phyloP scores from a whole-genome alignment of 2,329 filamentous ascomycete species.

The Phyllosticta citrichinensis region DNA sequence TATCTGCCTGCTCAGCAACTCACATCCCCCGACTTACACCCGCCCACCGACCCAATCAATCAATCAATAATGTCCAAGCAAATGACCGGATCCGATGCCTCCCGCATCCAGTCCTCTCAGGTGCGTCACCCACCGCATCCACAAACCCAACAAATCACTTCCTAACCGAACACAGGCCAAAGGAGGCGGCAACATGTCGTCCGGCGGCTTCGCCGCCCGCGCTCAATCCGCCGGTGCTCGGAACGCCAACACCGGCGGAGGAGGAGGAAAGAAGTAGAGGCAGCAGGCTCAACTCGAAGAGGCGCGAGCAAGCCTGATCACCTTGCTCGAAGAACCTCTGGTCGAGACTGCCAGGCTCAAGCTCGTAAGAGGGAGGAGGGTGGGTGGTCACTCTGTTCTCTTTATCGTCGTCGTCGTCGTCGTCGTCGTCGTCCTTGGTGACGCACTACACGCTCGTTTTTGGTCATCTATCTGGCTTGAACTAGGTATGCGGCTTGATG shows the following conservation, averaged over 20 bases:
- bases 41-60: background rate
- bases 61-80: background rate
- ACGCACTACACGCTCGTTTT: no score
- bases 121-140: background rate
- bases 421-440: no score
- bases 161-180: background rate
- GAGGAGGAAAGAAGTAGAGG: no score
- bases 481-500: no score
- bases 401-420: no score
- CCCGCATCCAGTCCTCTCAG: background rate
- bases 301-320: no score
- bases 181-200: background rate
- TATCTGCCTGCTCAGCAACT: background rate
- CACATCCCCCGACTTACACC: background rate
- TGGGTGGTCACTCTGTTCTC: no score
- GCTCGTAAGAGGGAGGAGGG: no score
- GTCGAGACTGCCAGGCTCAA: no score
- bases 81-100: background rate
- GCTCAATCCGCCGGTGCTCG: background rate
- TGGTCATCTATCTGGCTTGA: no score
- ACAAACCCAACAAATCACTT: background rate
- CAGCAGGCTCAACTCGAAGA: no score
- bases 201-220: background rate
- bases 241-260: background rate
- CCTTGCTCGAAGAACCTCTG: no score